phyloP scores from a whole-genome alignment of 768 basidiomycete species.

The Galerina sulciceps region DNA sequence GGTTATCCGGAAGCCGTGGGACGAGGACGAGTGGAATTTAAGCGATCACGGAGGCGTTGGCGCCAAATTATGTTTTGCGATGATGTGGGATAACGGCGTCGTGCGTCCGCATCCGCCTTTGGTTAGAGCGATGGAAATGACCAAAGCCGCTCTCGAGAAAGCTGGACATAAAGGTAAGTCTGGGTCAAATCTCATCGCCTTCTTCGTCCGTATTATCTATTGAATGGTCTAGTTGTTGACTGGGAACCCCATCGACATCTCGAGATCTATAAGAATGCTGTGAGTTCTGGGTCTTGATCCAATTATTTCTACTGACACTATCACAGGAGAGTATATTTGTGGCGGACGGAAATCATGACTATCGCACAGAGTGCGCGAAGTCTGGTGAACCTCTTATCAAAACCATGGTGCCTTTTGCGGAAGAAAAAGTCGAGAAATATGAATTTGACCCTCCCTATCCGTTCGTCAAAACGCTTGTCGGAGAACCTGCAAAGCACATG shows the following conservation, averaged over 20 bases:
- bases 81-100: slow-evolving; percentile 55
- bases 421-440: slow-evolving; percentile 22
- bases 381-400: slow-evolving; percentile 62
- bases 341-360: slow-evolving; percentile 58
- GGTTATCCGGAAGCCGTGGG: slow-evolving; percentile 52
- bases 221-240: slow-evolving; percentile 53
- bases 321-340: slow-evolving; percentile 51
- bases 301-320: neutral
- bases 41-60: slow-evolving; percentile 48
- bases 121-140: slow-evolving; percentile 52
- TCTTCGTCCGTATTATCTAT: neutral
- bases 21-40: slow-evolving; percentile 46
- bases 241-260: slow-evolving; percentile 63
- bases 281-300: slow-evolving; percentile 14
- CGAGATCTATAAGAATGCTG: slow-evolving; percentile 51
- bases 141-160: slow-evolving; percentile 45
- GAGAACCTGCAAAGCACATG: slow-evolving; percentile 38
- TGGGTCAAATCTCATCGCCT: slow-evolving; percentile 2
- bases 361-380: slow-evolving; percentile 40
- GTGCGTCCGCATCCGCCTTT: slow-evolving; percentile 57
- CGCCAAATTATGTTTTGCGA: slow-evolving; percentile 47
- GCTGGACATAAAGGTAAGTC: slow-evolving; percentile 52
- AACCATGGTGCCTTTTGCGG: slow-evolving; percentile 48
- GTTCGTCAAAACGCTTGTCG: slow-evolving; percentile 48
- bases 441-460: slow-evolving; percentile 34